Evolutionary conservation across 441 rosid species (phyloP).

Genomic region (Omphalea diandra): DNA sequence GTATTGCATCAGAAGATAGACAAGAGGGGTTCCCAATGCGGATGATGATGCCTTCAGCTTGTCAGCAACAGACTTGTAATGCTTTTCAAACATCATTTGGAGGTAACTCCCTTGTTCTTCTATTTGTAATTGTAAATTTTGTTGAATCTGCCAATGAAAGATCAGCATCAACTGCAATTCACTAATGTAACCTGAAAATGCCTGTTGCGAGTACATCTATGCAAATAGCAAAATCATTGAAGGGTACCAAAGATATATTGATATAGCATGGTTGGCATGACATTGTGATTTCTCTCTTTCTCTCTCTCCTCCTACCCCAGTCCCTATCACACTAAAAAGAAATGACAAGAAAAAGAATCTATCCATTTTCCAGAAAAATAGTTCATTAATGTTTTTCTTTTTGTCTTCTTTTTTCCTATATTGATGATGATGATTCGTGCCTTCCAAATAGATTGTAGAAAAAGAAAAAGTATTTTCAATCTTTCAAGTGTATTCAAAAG

Average conservation of each 20-base stretch:
- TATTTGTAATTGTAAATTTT: slow-evolving; percentile 84
- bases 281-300: too few species aligned
- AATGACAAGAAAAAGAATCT: not conserved
- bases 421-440: not conserved
- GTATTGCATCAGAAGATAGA: slow-evolving; percentile 29
- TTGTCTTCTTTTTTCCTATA: not conserved
- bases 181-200: not conserved
- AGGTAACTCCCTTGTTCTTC: slow-evolving; percentile 96
- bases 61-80: slow-evolving; percentile 54
- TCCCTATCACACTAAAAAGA: too few species aligned
- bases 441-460: not conserved
- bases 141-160: slow-evolving; percentile 64
- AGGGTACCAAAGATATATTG: not conserved
- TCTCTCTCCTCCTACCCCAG: too few species aligned
- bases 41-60: slow-evolving; percentile 57
- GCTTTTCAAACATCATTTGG: slow-evolving; percentile 96
- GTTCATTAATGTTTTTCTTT: not conserved
- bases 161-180: slow-evolving; percentile 2
- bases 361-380: not conserved
- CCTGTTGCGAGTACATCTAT: not conserved
- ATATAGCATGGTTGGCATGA: not conserved
- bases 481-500: not conserved
- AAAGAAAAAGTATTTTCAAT: not conserved
- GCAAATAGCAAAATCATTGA: not conserved
- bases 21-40: slow-evolving; percentile 36